Evolutionary conservation across 352 stramenopile species (phyloP).

Genomic region (Hyaloperonospora arabidopsidis): DNA sequence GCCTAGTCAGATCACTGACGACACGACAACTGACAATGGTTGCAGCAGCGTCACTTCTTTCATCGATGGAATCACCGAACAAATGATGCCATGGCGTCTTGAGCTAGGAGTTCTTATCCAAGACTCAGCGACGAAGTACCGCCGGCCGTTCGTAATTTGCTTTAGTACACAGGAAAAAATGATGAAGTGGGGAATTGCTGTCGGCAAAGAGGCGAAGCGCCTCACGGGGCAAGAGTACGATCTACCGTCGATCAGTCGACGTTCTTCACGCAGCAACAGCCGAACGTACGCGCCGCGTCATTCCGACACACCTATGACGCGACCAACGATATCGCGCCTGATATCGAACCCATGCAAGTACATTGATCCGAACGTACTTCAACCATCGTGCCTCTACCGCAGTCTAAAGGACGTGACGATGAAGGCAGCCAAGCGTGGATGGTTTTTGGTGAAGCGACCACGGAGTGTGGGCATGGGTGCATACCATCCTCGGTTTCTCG

Average conservation of each 20-base stretch:
- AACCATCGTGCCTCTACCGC: conserved; percentile 46
- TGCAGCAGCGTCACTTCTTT: conserved; percentile 13
- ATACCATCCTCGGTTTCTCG: conserved; percentile 80
- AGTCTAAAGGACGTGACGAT: conserved; percentile 71
- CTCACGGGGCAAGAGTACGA: conserved; percentile 80
- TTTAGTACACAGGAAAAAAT: conserved; percentile 71
- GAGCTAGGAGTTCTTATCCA: conserved; percentile 65
- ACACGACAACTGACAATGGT: conserved; percentile 8
- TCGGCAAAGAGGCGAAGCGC: conserved; percentile 70
- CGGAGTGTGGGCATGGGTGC: conserved; percentile 52
- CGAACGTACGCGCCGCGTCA: conserved; percentile 40
- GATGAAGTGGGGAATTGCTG: conserved; percentile 81
- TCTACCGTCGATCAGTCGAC: conserved; percentile 57
- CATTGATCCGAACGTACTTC: conserved; percentile 43
- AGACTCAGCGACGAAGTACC: conserved; percentile 51
- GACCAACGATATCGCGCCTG: conserved; percentile 52
- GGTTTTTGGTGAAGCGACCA: conserved; percentile 82
- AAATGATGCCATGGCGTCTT: conserved; percentile 69
- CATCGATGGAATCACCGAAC: conserved; percentile 27
- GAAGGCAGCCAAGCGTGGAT: conserved; percentile 59
- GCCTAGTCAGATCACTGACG: conserved; percentile 51
- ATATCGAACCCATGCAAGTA: conserved; percentile 80
- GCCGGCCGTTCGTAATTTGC: conserved; percentile 69
- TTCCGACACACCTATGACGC: conserved; percentile 50
- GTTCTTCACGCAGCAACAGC: conserved; percentile 58